A percentile compares a stretch with the other conserved stretches of the same genome.
Evolutionary conservation across 345 rosid genomes (phyloP).

Genomic region (Acer campestre): DNA sequence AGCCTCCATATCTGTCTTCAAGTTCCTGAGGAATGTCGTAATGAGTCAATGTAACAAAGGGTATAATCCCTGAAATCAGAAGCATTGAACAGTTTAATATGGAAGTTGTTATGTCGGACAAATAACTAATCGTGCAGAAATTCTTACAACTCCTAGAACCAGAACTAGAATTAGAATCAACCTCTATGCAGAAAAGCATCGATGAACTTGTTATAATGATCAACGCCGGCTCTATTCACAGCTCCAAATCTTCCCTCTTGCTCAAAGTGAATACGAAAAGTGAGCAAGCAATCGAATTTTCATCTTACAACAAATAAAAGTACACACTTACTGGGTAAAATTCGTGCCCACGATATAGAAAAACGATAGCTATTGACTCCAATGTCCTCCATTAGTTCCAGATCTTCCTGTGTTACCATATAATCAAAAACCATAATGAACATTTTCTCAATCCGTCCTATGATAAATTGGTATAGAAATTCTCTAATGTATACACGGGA

Average conservation of each 20-base stretch:
- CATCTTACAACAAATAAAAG: neutral
- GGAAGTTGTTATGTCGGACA: neutral
- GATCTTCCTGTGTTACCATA: conserved; percentile 53
- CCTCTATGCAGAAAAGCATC: conserved; percentile 56
- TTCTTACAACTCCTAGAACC: no score
- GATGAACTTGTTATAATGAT: conserved; percentile 57
- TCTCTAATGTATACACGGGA: neutral
- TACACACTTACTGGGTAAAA: conserved; percentile 64
- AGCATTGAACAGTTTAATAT: neutral
- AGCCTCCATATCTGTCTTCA: conserved; percentile 65
- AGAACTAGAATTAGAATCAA: neutral
- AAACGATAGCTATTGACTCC: conserved; percentile 75
- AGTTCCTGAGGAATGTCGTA: conserved; percentile 77
- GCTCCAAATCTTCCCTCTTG: conserved; percentile 73
- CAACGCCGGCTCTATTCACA: conserved; percentile 59
- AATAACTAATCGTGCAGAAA: no score
- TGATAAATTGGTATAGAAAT: conserved; percentile 7
- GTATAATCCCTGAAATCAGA: conserved; percentile 71
- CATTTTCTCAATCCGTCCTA: conserved; percentile 18
- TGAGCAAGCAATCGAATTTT: neutral
- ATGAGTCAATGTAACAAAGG: conserved; percentile 79
- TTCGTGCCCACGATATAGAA: conserved; percentile 82
- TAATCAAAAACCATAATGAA: conserved; percentile 11
- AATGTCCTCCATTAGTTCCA: conserved; percentile 54
- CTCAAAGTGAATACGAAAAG: conserved; percentile 1